Evolutionary conservation across 139 green algal species (phyloP).

Genomic region (Auxenochlorella protothecoides): DNA sequence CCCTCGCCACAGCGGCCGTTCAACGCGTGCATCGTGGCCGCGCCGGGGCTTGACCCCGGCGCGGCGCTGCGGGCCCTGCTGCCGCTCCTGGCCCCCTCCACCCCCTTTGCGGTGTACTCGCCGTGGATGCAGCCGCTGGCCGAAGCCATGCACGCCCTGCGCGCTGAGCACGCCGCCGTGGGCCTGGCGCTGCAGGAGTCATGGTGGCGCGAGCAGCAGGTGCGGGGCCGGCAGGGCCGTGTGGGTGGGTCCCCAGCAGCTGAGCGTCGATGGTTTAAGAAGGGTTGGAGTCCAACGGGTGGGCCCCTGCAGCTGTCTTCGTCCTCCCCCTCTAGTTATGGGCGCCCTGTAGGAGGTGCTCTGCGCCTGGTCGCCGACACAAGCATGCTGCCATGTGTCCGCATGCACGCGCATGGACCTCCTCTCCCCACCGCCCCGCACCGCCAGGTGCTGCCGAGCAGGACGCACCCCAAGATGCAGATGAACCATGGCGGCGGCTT

Average conservation of each 20-base stretch:
- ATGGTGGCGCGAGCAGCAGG: slow-evolving; percentile 66
- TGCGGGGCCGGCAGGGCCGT: slow-evolving; percentile 2
- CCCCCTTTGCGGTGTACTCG: slow-evolving; percentile 56
- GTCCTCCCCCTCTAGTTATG: not conserved
- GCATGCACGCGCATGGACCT: too few relatives aligned
- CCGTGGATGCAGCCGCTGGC: slow-evolving; percentile 54
- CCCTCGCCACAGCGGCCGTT: slow-evolving; percentile 27
- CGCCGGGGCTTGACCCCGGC: slow-evolving; percentile 31
- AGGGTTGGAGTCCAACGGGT: not conserved
- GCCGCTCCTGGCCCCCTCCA: slow-evolving; percentile 60
- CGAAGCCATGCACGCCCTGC: slow-evolving; percentile 37
- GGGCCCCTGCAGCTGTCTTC: too few relatives aligned
- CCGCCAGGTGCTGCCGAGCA: slow-evolving; percentile 58
- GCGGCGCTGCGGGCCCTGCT: slow-evolving; percentile 38
- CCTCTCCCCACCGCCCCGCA: not conserved
- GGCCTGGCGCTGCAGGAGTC: slow-evolving; percentile 44
- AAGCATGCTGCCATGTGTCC: too few relatives aligned
- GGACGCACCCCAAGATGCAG: slow-evolving; percentile 75
- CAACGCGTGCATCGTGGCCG: slow-evolving; percentile 51
- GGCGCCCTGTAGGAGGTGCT: not conserved
- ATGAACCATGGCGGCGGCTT: slow-evolving; percentile 68
- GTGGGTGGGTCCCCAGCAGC: not conserved
- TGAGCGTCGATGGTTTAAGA: not conserved
- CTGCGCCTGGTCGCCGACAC: too few relatives aligned
- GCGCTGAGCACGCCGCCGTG: slow-evolving; percentile 9